These are phyloP conservation scores for Rubia tinctorum DNA, from an alignment of 305 asterid species.

Conservation along the genomic window DNA sequence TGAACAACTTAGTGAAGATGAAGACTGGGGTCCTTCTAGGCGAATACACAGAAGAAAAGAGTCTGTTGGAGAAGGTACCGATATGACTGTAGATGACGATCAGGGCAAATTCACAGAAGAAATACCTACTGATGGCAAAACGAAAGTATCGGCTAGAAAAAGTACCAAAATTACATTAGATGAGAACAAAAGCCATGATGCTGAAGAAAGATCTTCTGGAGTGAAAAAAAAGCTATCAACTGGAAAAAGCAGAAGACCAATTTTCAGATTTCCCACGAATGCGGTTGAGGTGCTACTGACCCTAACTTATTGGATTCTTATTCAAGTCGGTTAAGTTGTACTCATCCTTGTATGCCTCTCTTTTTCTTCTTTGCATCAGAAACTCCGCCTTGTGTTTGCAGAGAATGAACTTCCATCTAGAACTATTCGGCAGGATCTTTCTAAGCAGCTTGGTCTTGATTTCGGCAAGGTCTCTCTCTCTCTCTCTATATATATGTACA, in stretches of 20 bases:
- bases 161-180: conserved; percentile 39
- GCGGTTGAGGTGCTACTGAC: conserved; percentile 63
- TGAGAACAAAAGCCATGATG: conserved; percentile 41
- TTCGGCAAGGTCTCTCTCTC: conserved; percentile 54
- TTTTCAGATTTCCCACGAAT: conserved; percentile 63
- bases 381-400: conserved; percentile 76
- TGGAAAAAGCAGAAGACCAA: conserved; percentile 49
- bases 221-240: conserved; percentile 25
- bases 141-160: conserved; percentile 26
- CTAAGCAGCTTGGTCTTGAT: conserved; percentile 76
- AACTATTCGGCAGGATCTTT: conserved; percentile 58
- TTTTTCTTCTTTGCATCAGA: conserved; percentile 41
- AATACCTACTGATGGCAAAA: conserved; percentile 30
- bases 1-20: conserved; percentile 89
- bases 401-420: conserved; percentile 95
- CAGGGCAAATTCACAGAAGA: conserved; percentile 38
- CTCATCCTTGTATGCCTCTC: conserved; percentile 26
- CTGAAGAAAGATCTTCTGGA: conserved; percentile 36
- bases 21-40: conserved; percentile 93
- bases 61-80: conserved; percentile 61
- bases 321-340: conserved; percentile 5
- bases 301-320: not conserved
- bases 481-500: no score
- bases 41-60: conserved; percentile 62
- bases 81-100: conserved; percentile 48